Evolutionary conservation across 352 stramenopile genomes (phyloP).

Genomic region (Phytopythium chamaehyphon): DNA sequence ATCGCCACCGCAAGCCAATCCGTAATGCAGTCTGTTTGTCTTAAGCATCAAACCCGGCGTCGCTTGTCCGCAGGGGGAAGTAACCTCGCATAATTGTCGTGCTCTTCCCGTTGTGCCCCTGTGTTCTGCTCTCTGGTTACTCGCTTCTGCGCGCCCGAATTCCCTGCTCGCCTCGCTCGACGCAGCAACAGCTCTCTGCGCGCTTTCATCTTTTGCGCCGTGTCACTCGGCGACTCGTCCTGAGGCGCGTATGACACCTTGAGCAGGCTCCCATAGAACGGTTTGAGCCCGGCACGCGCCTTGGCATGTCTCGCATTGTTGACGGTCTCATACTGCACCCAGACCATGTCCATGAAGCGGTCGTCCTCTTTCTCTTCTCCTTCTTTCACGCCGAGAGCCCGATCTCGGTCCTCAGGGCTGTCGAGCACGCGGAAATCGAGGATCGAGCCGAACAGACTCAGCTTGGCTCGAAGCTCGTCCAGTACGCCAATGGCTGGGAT

Average conservation of each 20-base stretch:
- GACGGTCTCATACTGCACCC: constrained; percentile 72
- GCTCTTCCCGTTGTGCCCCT: constrained; percentile 7
- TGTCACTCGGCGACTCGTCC: constrained; percentile 55
- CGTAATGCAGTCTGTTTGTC: neutral
- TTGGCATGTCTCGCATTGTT: constrained; percentile 76
- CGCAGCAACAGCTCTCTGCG: constrained; percentile 49
- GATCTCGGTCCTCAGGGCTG: constrained; percentile 34
- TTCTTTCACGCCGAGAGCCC: constrained; percentile 4
- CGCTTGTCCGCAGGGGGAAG: constrained; percentile 19
- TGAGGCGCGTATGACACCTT: constrained; percentile 62
- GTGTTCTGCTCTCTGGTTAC: neutral
- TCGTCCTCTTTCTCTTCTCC: constrained; percentile 16
- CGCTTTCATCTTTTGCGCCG: constrained; percentile 52
- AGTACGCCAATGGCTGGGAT: constrained; percentile 52
- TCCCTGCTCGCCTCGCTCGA: constrained; percentile 13
- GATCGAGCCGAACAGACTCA: constrained; percentile 50
- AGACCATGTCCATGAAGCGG: constrained; percentile 57
- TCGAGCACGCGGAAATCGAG: constrained; percentile 49
- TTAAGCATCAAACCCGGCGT: constrained; percentile 30
- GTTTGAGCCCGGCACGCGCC: constrained; percentile 41
- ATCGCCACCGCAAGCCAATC: neutral
- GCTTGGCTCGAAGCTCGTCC: constrained; percentile 45
- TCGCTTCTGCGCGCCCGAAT: neutral
- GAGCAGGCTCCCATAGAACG: constrained; percentile 62
- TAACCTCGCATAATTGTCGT: constrained; percentile 9